Evolutionary conservation across 225 moss, liverwort and hornwort genomes (phyloP), one percentile per base, ranked within the genome.

Genomic region (Polytrichum commune): DNA sequence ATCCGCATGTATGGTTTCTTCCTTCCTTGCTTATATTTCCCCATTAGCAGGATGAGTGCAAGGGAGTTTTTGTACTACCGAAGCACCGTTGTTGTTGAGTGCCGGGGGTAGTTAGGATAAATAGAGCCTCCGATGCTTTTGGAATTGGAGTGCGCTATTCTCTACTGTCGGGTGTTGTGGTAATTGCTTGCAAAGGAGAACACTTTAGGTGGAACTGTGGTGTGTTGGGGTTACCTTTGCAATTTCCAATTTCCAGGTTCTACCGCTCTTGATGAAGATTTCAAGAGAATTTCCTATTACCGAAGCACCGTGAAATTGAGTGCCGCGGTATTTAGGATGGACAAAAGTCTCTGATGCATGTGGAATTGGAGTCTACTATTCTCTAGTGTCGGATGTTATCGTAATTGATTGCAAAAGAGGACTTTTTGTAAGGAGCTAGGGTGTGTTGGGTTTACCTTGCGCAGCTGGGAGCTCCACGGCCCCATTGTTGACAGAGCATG

Each of bases 401-500:
- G n/a, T 22, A 24, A 22, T 22, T n/a, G 58, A 20, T 20, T 23
- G n/a, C 20, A 58, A 24, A 9, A 13, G 58, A 58, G 20, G 6
- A n/a, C 58, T 19, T 53, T 18, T 62, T 18, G 7, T 18, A 54
- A 53, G 54, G 54, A 24, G 25, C 26, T 3, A 24, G 68, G 6
- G 1, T 5, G 22, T 20, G 67, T 55, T 54, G 68, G 26, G n/a
- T 55, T 26, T 24, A 54, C 68, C 24, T 16, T 72, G 27, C 35
- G 74, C 68, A 77, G 79, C 60, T 69, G 69, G 68, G 26, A 61
- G 66, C 25, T 29, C 79, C 66, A 75, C 76, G 53, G 84, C 86
- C 35, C 88, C 84, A 18, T 88, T 81, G 53, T 69, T 94, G 76
- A 82, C 80, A 29, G 90, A 94, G 73, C 88, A 88, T 64, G 76